Percentiles rank a stretch among this genome's conserved stretches.
Evolutionary conservation across 257 asterid species (phyloP).

Genomic region (Gentiana straminea): DNA sequence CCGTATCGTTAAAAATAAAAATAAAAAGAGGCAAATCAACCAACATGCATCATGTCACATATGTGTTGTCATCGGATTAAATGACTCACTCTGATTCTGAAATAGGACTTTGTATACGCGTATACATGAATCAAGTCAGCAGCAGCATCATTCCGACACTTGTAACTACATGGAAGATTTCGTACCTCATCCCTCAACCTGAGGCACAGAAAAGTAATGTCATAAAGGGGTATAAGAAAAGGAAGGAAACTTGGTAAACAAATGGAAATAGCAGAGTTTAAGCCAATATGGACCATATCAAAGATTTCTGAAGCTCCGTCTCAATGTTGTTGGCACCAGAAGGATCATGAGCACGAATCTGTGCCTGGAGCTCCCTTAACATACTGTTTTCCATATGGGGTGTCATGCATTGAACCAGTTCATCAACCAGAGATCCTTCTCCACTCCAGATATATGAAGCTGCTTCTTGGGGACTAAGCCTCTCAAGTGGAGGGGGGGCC

Average conservation of each 20-base stretch:
- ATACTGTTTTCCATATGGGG: conserved; percentile 75
- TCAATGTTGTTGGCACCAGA: conserved; percentile 54
- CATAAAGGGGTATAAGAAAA: neutral
- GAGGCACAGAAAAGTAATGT: conserved; percentile 12
- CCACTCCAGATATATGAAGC: conserved; percentile 81
- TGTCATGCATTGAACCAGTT: conserved; percentile 63
- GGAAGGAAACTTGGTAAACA: too few species aligned
- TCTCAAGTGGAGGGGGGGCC: conserved; percentile 94
- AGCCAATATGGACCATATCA: conserved; percentile 56
- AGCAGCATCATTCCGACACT: conserved; percentile 95
- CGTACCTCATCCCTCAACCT: conserved; percentile 99
- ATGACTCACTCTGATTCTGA: conserved; percentile 61
- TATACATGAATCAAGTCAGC: conserved; percentile 94
- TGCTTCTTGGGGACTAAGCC: conserved; percentile 67
- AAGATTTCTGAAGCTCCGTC: conserved; percentile 59
- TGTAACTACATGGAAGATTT: conserved; percentile 75
- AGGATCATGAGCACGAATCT: conserved; percentile 75
- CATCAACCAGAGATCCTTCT: conserved; percentile 86
- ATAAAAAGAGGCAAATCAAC: neutral
- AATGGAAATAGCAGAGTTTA: neutral
- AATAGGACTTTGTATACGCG: conserved; percentile 77
- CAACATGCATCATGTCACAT: neutral
- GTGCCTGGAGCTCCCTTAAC: conserved; percentile 63
- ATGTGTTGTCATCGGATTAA: neutral
- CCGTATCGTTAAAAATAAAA: neutral